A percentile compares a stretch with the other conserved stretches of the same genome.
Conservation (phyloP, 2,329 filamentous ascomycete species). For the Exophiala xenobiotica region DNA sequence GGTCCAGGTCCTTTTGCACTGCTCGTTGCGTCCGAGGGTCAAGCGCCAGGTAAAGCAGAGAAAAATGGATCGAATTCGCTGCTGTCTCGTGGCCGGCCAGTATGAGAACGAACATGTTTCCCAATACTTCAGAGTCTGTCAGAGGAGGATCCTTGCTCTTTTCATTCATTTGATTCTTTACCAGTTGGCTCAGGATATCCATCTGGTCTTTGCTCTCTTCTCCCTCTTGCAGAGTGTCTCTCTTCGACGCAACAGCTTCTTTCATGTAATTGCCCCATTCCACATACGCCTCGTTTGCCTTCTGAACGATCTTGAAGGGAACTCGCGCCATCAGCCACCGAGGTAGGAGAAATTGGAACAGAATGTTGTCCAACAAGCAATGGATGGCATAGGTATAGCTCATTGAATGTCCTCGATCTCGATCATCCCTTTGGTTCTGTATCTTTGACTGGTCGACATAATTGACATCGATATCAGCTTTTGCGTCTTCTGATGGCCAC, state of each 20-base stretch:
- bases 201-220: slow-evolving; percentile 44
- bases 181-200: slow-evolving; percentile 58
- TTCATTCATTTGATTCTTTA: slow-evolving; percentile 43
- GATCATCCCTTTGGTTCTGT: slow-evolving; percentile 30
- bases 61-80: slow-evolving; percentile 72
- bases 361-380: slow-evolving; percentile 61
- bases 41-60: slow-evolving; percentile 66
- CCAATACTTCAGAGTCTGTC: slow-evolving; percentile 27
- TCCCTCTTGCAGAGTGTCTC: slow-evolving; percentile 43
- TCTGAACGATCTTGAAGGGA: slow-evolving; percentile 53
- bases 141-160: slow-evolving; percentile 22
- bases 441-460: slow-evolving; percentile 35
- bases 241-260: slow-evolving; percentile 65
- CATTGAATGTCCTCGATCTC: slow-evolving; percentile 56
- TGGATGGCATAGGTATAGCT: slow-evolving; percentile 65
- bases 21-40: slow-evolving; percentile 62
- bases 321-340: slow-evolving; percentile 53
- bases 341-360: slow-evolving; percentile 62
- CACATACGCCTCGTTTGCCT: slow-evolving; percentile 54
- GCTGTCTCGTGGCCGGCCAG: slow-evolving; percentile 80
- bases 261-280: slow-evolving; percentile 71
- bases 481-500: slow-evolving; percentile 59
- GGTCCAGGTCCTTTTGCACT: slow-evolving; percentile 68
- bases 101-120: slow-evolving; percentile 51
- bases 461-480: slow-evolving; percentile 44